These are phyloP conservation scores for Pyracantha coccinea DNA, from an alignment of 331 rosid genomes.

Conservation along the genomic window DNA sequence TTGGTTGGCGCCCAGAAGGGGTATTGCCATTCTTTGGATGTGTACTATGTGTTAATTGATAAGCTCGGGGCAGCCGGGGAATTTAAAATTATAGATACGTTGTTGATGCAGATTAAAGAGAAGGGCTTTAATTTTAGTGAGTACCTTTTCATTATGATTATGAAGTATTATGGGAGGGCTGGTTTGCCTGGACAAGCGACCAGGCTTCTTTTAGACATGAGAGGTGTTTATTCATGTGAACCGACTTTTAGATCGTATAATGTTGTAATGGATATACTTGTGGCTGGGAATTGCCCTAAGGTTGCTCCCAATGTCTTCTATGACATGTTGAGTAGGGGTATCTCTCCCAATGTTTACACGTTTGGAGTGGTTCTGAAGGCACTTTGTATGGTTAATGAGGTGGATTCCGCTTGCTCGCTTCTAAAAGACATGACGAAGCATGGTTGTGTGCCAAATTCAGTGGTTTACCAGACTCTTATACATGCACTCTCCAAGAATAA, in stretches of 20 bases:
- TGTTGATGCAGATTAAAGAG: conserved; percentile 75
- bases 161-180: conserved; percentile 65
- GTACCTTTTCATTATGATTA: conserved; percentile 62
- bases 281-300: conserved; percentile 59
- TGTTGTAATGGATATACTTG: conserved; percentile 66
- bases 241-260: conserved; percentile 72
- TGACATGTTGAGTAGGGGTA: conserved; percentile 75
- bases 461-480: conserved; percentile 81
- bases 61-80: conserved; percentile 73
- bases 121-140: conserved; percentile 57
- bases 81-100: conserved; percentile 53
- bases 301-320: conserved; percentile 69
- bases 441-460: conserved; percentile 81
- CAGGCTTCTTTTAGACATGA: conserved; percentile 82
- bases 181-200: conserved; percentile 84
- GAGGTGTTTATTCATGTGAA: conserved; percentile 45
- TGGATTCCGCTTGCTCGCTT: conserved; percentile 79
- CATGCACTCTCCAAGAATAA: conserved; percentile 60
- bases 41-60: conserved; percentile 46
- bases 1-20: conserved; percentile 61
- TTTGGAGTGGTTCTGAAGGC: conserved; percentile 84
- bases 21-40: conserved; percentile 65
- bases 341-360: conserved; percentile 59
- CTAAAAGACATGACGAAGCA: conserved; percentile 84
- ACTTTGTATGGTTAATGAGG: conserved; percentile 63